Evolutionary conservation across 768 basidiomycete genomes (phyloP), one percentile per base, ranked within the genome.

Genomic region (Cyclocybe cylindracea): DNA sequence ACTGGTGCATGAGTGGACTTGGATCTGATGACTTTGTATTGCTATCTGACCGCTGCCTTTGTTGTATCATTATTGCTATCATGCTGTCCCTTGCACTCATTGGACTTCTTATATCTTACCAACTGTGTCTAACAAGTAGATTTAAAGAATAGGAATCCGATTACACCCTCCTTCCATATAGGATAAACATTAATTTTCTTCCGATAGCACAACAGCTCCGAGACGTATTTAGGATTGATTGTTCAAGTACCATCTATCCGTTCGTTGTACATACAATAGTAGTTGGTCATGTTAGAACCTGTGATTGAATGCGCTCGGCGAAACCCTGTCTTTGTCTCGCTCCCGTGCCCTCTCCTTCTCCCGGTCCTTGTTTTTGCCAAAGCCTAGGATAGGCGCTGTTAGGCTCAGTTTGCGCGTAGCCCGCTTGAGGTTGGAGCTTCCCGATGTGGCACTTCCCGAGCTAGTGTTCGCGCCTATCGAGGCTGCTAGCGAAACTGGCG

Each of bases 401-500:
- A 90, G 65, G 64, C 89, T 91, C 68, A 91, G 67, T 70, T 91
- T 90, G 49, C 87, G 74, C 61, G 72, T 77, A 53, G 81, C 72
- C 38, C 71, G 70, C 61, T 53, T 58, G 10, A 60, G 18, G 44
- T 57, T 60, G 33, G 55, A 59, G 42, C 47, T 59, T 11, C 55
- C 44, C n/a, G 61, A 61, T 10, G 51, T 54, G 18, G 51, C 53
- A 38, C 61, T 66, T 19, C 59, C 58, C 10, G 59, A 47, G 46
- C 64, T 63, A 32, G 42, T 42, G 46, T 67, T 64, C 11, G 41
- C 57, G 18, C 62, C 60, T 9, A 57, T 45, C 10, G 65, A 58
- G 5, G 59, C 31, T 10, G 61, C 59, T 35, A 66, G 24, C 9
- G 64, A 61, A 7, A 53, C 32, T 2, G 63, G 66, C 7, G 61